Conservation (phyloP, 2,329 filamentous ascomycete genomes). For the Aspergillus aculeatus region DNA sequence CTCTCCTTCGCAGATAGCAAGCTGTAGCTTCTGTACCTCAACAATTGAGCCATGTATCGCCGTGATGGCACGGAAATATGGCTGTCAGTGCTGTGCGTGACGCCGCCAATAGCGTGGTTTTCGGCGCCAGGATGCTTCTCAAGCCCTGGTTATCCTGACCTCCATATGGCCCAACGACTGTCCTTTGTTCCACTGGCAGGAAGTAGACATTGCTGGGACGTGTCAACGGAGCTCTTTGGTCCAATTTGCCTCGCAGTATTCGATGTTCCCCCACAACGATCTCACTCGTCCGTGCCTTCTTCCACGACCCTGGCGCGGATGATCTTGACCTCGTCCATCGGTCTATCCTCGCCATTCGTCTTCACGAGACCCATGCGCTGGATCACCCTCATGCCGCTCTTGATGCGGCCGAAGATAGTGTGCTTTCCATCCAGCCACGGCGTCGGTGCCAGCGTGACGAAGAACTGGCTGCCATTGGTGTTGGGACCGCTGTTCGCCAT, state of each 20-base stretch:
- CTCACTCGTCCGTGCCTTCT: slow-evolving; percentile 50
- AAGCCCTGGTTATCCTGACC: neutral
- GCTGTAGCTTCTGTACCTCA: neutral
- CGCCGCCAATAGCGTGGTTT: neutral
- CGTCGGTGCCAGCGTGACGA: slow-evolving; percentile 88
- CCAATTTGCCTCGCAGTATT: neutral
- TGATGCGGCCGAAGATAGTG: slow-evolving; percentile 92
- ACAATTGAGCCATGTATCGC: neutral
- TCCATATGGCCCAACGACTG: neutral
- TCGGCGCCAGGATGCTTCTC: neutral
- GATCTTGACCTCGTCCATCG: slow-evolving; percentile 79
- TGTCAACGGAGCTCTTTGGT: neutral
- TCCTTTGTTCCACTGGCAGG: neutral
- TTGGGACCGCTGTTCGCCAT: slow-evolving; percentile 96
- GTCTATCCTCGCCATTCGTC: slow-evolving; percentile 77
- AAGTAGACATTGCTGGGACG: neutral
- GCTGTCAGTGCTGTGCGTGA: neutral
- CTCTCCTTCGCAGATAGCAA: slow-evolving; percentile 1
- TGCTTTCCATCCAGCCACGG: slow-evolving; percentile 73
- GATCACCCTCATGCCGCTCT: slow-evolving; percentile 76
- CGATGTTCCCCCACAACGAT: neutral
- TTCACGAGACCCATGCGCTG: slow-evolving; percentile 85
- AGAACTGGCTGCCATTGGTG: slow-evolving; percentile 95
- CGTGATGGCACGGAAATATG: neutral
- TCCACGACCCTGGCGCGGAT: slow-evolving; percentile 69